These are phyloP conservation scores for Tetrapisispora namnaoensis DNA, from an alignment of 805 yeast genomes.

Conservation along the genomic window DNA sequence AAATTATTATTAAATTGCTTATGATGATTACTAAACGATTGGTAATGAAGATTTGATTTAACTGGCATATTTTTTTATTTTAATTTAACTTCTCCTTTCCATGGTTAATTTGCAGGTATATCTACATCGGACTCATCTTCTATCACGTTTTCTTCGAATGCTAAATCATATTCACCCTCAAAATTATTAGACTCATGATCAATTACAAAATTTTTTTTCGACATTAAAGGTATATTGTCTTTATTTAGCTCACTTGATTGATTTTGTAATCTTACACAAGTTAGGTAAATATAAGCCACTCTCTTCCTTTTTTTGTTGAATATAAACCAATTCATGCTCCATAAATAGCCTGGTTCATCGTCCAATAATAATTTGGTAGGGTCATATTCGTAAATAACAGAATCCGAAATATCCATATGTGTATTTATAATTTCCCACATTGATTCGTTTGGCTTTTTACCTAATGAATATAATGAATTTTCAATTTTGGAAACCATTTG, in stretches of 20 bases:
- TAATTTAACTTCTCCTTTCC: background rate
- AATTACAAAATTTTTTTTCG: slow-evolving; percentile 27
- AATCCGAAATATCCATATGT: slow-evolving; percentile 56
- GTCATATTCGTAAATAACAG: slow-evolving; percentile 55
- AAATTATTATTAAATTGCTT: background rate
- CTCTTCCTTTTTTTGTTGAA: slow-evolving; percentile 86
- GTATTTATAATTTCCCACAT: slow-evolving; percentile 83
- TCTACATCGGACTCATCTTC: slow-evolving; percentile 31
- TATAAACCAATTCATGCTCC: slow-evolving; percentile 72
- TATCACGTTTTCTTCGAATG: slow-evolving; percentile 30
- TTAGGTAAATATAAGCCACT: slow-evolving; percentile 75
- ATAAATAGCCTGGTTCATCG: slow-evolving; percentile 33
- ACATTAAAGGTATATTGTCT: slow-evolving; percentile 27
- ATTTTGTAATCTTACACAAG: slow-evolving; percentile 38
- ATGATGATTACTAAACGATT: background rate
- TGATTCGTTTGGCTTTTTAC: slow-evolving; percentile 50
- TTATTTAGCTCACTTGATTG: slow-evolving; percentile 32
- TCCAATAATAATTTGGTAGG: slow-evolving; percentile 30
- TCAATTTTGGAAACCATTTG: slow-evolving; percentile 60
- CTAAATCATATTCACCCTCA: slow-evolving; percentile 40
- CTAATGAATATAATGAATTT: slow-evolving; percentile 61
- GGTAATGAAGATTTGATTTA: background rate
- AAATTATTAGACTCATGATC: slow-evolving; percentile 33
- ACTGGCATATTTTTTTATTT: background rate
- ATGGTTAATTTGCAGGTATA: background rate